These are phyloP conservation scores for Colletotrichum cuscutae DNA, from an alignment of 2,329 filamentous ascomycete species.

Conservation along the genomic window DNA sequence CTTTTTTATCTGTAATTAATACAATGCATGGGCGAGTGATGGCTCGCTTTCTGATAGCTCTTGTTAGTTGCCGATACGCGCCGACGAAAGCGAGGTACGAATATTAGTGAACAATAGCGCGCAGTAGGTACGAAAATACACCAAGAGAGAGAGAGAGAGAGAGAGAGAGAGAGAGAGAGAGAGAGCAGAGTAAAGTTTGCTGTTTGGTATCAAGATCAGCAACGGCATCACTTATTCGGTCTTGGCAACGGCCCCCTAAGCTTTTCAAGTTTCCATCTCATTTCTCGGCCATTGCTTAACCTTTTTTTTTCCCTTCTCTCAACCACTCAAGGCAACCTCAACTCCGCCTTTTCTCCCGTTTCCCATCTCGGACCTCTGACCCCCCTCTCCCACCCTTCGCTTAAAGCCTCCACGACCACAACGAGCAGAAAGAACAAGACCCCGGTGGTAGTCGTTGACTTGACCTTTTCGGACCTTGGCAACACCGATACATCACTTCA, in stretches of 20 bases:
- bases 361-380: not conserved
- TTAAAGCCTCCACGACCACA: not conserved
- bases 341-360: not conserved
- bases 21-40: not conserved
- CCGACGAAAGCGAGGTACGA: not conserved
- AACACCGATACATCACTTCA: not conserved
- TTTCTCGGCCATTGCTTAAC: not conserved
- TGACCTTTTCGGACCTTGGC: not conserved
- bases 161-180: too few relatives aligned
- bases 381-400: not conserved
- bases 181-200: not conserved
- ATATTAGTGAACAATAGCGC: not conserved
- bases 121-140: too few relatives aligned
- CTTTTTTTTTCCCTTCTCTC: not conserved
- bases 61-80: not conserved
- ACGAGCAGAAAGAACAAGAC: not conserved
- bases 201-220: not conserved
- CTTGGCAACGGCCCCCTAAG: not conserved
- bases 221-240: not conserved
- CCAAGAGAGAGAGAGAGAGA: too few relatives aligned
- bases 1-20: too few relatives aligned
- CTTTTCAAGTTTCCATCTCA: not conserved
- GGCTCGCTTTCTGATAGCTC: not conserved
- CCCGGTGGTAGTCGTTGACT: not conserved
- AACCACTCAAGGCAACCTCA: too few relatives aligned